phyloP scores from a whole-genome alignment of 1,139 yeast species.

The Candida tunisiensis region DNA sequence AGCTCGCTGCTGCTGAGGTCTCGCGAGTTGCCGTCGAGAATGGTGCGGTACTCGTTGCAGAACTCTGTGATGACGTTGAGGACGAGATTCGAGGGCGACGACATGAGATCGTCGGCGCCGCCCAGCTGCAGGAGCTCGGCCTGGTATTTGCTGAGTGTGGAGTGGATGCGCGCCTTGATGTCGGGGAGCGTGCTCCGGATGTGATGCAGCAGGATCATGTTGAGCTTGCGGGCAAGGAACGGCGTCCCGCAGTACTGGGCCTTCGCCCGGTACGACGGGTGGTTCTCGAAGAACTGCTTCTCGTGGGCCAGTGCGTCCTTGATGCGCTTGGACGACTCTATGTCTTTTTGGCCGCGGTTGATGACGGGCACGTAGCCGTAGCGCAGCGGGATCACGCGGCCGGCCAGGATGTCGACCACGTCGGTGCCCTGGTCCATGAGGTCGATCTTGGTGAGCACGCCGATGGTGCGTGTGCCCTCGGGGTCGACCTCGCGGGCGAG shows the following conservation, averaged over 20 bases:
- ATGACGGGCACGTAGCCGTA: slow-evolving; percentile 95
- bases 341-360: slow-evolving; percentile 94
- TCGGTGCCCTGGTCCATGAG: slow-evolving; percentile 97
- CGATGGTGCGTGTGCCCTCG: slow-evolving; percentile 87
- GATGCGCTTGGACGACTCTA: slow-evolving; percentile 71
- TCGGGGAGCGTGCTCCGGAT: slow-evolving; percentile 92
- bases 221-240: slow-evolving; percentile 80
- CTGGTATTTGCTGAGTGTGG: slow-evolving; percentile 75
- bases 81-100: slow-evolving; percentile 80
- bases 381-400: slow-evolving; percentile 85
- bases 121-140: slow-evolving; percentile 57
- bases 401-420: slow-evolving; percentile 88
- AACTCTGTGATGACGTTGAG: slow-evolving; percentile 85
- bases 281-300: slow-evolving; percentile 64
- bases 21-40: slow-evolving; percentile 84
- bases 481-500: slow-evolving; percentile 96
- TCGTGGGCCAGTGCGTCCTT: slow-evolving; percentile 79
- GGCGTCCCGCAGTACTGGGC: slow-evolving; percentile 94
- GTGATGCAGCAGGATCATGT: slow-evolving; percentile 76
- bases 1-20: slow-evolving; percentile 81
- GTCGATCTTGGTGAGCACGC: slow-evolving; percentile 91
- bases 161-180: slow-evolving; percentile 78
- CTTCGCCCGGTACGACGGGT: slow-evolving; percentile 86
- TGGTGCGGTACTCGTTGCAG: slow-evolving; percentile 80
- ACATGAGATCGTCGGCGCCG: slow-evolving; percentile 58